Evolutionary conservation across 805 yeast genomes (phyloP), one percentile per base, ranked within the genome.

Genomic region (Yarrowia sp.): DNA sequence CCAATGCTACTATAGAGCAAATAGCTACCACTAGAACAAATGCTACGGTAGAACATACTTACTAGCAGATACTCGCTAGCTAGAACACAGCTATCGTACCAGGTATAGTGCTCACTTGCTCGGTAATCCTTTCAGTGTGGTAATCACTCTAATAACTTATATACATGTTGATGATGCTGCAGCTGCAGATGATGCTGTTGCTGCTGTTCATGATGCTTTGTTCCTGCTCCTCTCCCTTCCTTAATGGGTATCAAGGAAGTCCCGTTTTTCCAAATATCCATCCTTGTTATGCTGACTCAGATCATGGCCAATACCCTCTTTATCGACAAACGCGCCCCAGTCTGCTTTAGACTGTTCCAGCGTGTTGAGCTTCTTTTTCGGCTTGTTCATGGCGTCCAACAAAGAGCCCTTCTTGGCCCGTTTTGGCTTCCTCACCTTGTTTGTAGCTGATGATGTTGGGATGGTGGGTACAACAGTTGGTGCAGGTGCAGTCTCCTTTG

Each of bases 291-390:
- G 88, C 65, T 84, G 81, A 55, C 81, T 82, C 72, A 95, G 82
- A 68, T 95, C 99, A 69, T 90, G 97, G 62, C 84, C 81, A 53
- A 95, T 86, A 65, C 92, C 92, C 68, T 87, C 86, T 68, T 88
- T 83, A 76, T 93, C 98, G 35, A 95, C 97, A 76, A 89, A 92
- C 53, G 89, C 85, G 0, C 96, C 96, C 96, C 98, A 95, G 76
- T 95, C 99, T 60, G 95, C 80, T 68, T 96, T 80, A 0, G 96
- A 89, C 76, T 95, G 95, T 74, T 95, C 98, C 68, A 95, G 78
- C 0, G 99, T 95, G 28, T 96, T 89, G 67, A 95, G 80, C 73
- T 91, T 93, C 36, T 90, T 55, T 18, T 55, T 55, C 85, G 69
- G 88, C 86, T 68, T 87, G 64, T 43, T 43, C 64, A 43, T 58